A percentile compares a stretch with the other conserved stretches of the same genome.
Conservation (phyloP, 768 basidiomycete genomes). For the Tubosaeta sp. region DNA sequence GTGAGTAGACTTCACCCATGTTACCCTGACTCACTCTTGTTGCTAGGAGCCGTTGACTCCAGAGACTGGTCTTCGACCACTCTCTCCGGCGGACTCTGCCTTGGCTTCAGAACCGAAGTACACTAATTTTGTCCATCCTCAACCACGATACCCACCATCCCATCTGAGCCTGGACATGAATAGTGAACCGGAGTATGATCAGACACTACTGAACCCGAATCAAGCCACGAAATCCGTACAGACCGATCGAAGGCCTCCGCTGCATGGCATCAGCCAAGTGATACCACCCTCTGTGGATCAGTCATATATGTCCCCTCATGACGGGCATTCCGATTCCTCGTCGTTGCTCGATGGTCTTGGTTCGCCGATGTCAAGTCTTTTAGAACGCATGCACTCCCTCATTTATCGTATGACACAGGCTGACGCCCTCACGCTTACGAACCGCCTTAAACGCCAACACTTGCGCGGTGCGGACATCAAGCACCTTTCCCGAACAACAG, state of each 20-base stretch:
- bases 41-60: conserved; percentile 44
- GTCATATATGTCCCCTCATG: conserved; percentile 45
- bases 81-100: conserved; percentile 39
- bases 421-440: conserved; percentile 83
- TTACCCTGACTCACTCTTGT: conserved; percentile 7
- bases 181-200: conserved; percentile 35
- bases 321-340: conserved; percentile 71
- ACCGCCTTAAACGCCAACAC: conserved; percentile 87
- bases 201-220: conserved; percentile 28
- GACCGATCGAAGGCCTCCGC: conserved; percentile 46
- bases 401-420: conserved; percentile 64
- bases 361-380: conserved; percentile 45
- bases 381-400: conserved; percentile 62
- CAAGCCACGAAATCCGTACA: conserved; percentile 66
- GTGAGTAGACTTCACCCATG: conserved; percentile 25
- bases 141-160: conserved; percentile 23
- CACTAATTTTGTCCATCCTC: conserved; percentile 22
- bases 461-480: conserved; percentile 80
- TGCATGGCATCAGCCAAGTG: conserved; percentile 31
- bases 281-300: conserved; percentile 34
- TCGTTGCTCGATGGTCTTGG: conserved; percentile 56
- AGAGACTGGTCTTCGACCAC: conserved; percentile 38
- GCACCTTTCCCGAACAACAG: conserved; percentile 79
- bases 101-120: conserved; percentile 23
- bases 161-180: conserved; percentile 42